These are phyloP conservation scores for Emericellopsis atlantica DNA, from an alignment of 2,329 filamentous ascomycete genomes.

Conservation along the genomic window DNA sequence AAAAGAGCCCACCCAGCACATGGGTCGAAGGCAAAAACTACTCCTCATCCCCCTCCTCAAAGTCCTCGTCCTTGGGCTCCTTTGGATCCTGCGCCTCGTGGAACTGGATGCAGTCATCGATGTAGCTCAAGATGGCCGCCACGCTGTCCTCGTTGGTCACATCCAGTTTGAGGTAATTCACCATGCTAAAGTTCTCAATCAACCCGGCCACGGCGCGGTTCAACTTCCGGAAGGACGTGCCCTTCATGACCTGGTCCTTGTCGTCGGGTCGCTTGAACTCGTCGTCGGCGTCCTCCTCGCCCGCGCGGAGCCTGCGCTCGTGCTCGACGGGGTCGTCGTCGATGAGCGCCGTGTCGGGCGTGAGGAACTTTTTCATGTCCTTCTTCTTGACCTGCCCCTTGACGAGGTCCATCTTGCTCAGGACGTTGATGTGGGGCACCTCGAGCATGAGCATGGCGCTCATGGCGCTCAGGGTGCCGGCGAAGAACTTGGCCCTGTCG, in stretches of 20 bases:
- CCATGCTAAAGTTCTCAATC: slow-evolving; percentile 97
- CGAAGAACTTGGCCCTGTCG: slow-evolving; percentile 94
- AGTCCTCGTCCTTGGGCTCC: slow-evolving; percentile 56
- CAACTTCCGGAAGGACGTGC: slow-evolving; percentile 67
- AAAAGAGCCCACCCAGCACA: too few species aligned
- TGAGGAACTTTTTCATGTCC: slow-evolving; percentile 81
- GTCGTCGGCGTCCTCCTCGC: slow-evolving; percentile 31
- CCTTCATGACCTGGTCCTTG: slow-evolving; percentile 62
- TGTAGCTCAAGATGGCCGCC: slow-evolving; percentile 71
- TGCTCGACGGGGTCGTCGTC: slow-evolving; percentile 61
- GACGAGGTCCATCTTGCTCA: slow-evolving; percentile 96
- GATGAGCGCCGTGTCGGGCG: slow-evolving; percentile 70
- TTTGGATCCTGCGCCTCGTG: slow-evolving; percentile 87
- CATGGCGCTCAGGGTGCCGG: slow-evolving; percentile 92
- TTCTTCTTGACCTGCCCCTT: slow-evolving; percentile 79
- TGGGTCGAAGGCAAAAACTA: background rate
- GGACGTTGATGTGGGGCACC: slow-evolving; percentile 88
- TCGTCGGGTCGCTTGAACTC: slow-evolving; percentile 49
- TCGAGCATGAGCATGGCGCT: slow-evolving; percentile 98
- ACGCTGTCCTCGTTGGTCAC: slow-evolving; percentile 89
- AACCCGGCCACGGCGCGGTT: slow-evolving; percentile 82
- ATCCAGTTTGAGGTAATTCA: slow-evolving; percentile 85
- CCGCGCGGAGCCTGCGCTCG: slow-evolving; percentile 17
- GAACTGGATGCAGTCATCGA: slow-evolving; percentile 88
- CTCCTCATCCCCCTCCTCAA: slow-evolving; percentile 23